Evolutionary conservation across 805 yeast species (phyloP).

Genomic region (Wickerhamiella spandovensis): DNA sequence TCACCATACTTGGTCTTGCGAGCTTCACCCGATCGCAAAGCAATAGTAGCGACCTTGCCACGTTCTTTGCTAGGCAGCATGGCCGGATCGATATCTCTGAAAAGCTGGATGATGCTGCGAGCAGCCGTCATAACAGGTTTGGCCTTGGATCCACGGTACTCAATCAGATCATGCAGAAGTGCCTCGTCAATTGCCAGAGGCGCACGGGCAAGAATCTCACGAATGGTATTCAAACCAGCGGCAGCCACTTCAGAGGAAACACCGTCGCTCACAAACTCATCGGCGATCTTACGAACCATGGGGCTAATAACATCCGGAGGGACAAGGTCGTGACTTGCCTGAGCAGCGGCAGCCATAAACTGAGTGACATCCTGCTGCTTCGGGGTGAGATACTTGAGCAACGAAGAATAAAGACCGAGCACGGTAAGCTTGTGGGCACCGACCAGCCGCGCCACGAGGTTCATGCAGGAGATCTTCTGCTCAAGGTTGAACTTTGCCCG

Average conservation of each 20-base stretch:
- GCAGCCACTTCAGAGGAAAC: conserved; percentile 97
- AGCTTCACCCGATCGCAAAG: conserved; percentile 48
- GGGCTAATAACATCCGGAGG: conserved; percentile 85
- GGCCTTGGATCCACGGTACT: conserved; percentile 83
- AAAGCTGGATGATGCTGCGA: conserved; percentile 67
- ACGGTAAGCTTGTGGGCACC: conserved; percentile 92
- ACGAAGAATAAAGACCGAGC: conserved; percentile 76
- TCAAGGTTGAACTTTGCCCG: conserved; percentile 66
- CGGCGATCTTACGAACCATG: conserved; percentile 83
- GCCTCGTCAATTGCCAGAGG: conserved; percentile 88
- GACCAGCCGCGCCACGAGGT: conserved; percentile 71
- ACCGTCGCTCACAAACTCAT: conserved; percentile 96
- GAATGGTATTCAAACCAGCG: conserved; percentile 90
- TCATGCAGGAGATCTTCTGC: conserved; percentile 80
- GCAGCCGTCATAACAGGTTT: conserved; percentile 95
- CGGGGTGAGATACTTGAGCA: conserved; percentile 83
- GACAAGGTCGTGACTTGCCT: conserved; percentile 89
- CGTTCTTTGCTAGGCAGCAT: conserved; percentile 84
- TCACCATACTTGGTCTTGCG: conserved; percentile 33
- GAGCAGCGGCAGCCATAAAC: conserved; percentile 93
- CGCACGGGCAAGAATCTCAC: conserved; percentile 86
- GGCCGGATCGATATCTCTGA: conserved; percentile 92
- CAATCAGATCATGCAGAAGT: conserved; percentile 76
- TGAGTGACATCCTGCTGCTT: conserved; percentile 91
- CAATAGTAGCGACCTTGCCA: conserved; percentile 86